Conservation (phyloP, 164 flowering plant genomes). For the Tinospora cordifolia region DNA sequence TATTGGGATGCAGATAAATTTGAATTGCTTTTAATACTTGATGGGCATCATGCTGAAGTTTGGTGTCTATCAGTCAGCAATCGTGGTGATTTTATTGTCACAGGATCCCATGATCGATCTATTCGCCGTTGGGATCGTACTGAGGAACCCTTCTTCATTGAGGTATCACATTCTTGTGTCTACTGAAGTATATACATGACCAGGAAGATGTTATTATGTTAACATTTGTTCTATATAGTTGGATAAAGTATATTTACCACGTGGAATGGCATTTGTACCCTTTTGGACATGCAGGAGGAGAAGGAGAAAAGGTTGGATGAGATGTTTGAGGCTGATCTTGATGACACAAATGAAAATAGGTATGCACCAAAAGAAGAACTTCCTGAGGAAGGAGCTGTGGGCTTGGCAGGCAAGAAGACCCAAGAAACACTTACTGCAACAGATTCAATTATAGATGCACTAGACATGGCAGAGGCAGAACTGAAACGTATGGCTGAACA, state of each 20-base stretch:
- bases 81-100: conserved; percentile 87
- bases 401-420: conserved; percentile 83
- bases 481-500: conserved; percentile 57
- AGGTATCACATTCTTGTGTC: conserved; percentile 39
- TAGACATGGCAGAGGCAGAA: conserved; percentile 78
- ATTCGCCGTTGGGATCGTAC: conserved; percentile 98
- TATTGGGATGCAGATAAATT: conserved; percentile 99
- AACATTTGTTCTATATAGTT: background rate
- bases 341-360: conserved; percentile 56
- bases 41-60: conserved; percentile 86
- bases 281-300: conserved; percentile 67
- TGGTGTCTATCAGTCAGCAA: conserved; percentile 84
- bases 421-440: conserved; percentile 74
- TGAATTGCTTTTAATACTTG: conserved; percentile 89
- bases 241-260: background rate
- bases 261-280: background rate
- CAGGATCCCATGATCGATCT: conserved; percentile 92
- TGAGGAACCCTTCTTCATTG: conserved; percentile 88
- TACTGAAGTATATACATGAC: background rate
- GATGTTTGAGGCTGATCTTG: conserved; percentile 79
- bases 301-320: conserved; percentile 91
- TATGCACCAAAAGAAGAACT: conserved; percentile 61
- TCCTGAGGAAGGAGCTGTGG: conserved; percentile 92
- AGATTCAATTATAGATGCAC: conserved; percentile 72
- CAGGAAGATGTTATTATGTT: background rate